Evolutionary conservation across 179 eudicot species (phyloP).

Genomic region (Sideroxylon spinosum): DNA sequence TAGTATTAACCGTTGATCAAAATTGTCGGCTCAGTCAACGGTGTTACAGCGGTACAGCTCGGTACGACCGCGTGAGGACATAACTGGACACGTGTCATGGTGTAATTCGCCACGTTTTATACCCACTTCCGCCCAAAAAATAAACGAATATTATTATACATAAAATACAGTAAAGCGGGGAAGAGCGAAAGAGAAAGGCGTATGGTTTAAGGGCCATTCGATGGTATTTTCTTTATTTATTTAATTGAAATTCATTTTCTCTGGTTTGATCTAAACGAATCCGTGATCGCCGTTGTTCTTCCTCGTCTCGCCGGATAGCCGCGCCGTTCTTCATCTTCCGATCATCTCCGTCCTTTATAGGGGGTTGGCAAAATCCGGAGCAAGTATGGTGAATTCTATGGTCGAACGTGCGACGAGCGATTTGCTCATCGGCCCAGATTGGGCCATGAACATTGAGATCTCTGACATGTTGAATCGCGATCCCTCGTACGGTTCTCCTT

Average conservation of each 20-base stretch:
- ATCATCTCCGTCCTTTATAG: constrained; percentile 13
- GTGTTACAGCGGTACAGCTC: no score
- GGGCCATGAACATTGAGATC: constrained; percentile 94
- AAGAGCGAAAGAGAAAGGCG: constrained; percentile 9
- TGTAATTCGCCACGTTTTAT: no score
- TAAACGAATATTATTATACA: no score
- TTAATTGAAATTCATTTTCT: neutral
- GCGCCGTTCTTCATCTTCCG: neutral
- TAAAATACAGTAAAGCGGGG: no score
- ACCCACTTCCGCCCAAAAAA: no score
- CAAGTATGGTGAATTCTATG: constrained; percentile 69
- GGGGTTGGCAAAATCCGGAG: constrained; percentile 8
- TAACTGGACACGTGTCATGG: no score
- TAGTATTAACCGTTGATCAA: no score
- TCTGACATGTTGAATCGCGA: constrained; percentile 86
- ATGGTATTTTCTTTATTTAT: neutral
- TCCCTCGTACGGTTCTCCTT: constrained; percentile 49
- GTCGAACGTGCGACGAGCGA: constrained; percentile 88
- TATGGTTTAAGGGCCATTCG: constrained; percentile 16
- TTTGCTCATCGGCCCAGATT: constrained; percentile 89
- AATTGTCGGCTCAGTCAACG: no score
- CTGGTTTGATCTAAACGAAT: neutral
- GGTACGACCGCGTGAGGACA: no score
- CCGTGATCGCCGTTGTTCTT: neutral
- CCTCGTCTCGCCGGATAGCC: constrained; percentile 19